A percentile compares a stretch with the other conserved stretches of the same genome.
Conservation (phyloP, 1,284 basidiomycete genomes). For the Cryptococcus maquisensis region DNA sequence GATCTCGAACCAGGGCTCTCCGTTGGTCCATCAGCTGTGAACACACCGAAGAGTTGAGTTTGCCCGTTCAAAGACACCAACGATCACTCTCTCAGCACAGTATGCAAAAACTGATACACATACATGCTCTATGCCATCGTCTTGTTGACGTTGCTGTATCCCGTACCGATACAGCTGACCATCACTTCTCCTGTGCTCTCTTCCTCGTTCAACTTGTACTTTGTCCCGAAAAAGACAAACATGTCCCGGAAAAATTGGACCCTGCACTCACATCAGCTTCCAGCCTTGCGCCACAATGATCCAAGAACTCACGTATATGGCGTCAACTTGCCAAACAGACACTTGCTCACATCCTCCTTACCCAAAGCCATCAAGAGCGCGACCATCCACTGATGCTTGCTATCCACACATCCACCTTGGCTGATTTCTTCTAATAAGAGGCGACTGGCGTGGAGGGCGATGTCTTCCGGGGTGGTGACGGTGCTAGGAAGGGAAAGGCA, state of each 20-base stretch:
- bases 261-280: slow-evolving; percentile 50
- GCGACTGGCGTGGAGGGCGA: slow-evolving; percentile 74
- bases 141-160: slow-evolving; percentile 53
- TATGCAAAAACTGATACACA: background rate
- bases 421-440: slow-evolving; percentile 73
- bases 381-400: slow-evolving; percentile 82
- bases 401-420: slow-evolving; percentile 84
- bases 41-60: too few species aligned
- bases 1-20: too few species aligned
- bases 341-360: slow-evolving; percentile 90
- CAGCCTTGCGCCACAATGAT: background rate
- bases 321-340: slow-evolving; percentile 77
- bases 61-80: too few species aligned
- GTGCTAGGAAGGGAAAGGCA: slow-evolving; percentile 63
- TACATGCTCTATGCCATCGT: slow-evolving; percentile 37
- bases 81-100: background rate
- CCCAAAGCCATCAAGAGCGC: slow-evolving; percentile 89
- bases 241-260: slow-evolving; percentile 87
- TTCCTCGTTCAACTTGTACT: slow-evolving; percentile 52
- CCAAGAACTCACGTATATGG: slow-evolving; percentile 72
- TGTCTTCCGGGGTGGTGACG: slow-evolving; percentile 74
- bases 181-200: slow-evolving; percentile 36
- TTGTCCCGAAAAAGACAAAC: slow-evolving; percentile 69
- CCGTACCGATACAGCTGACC: slow-evolving; percentile 51
- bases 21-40: too few species aligned